Percentiles rank a stretch among this genome's conserved stretches.
Evolutionary conservation across 2,329 filamentous ascomycete genomes (phyloP).

Genomic region (Clonostachys chloroleuca): DNA sequence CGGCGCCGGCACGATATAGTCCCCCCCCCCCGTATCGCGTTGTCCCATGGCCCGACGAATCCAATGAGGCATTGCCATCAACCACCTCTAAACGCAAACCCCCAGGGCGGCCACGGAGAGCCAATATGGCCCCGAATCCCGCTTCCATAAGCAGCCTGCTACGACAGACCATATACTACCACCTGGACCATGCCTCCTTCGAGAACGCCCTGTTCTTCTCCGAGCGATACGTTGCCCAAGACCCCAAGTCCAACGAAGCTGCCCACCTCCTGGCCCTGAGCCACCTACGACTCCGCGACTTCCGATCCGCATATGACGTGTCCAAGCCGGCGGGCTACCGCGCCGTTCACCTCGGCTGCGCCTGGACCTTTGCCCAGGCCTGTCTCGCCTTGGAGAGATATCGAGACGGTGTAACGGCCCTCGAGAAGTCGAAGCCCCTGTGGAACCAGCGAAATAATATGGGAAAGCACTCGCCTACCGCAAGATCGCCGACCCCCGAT

Average conservation of each 20-base stretch:
- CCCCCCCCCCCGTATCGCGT: neutral
- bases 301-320: slow-evolving; percentile 80
- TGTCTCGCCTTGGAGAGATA: slow-evolving; percentile 76
- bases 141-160: slow-evolving; percentile 46
- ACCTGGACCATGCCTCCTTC: slow-evolving; percentile 84
- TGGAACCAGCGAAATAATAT: slow-evolving; percentile 75
- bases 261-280: slow-evolving; percentile 81
- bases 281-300: slow-evolving; percentile 76
- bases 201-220: slow-evolving; percentile 94
- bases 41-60: slow-evolving; percentile 4
- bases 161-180: slow-evolving; percentile 58
- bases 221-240: slow-evolving; percentile 78
- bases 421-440: slow-evolving; percentile 75
- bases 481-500: slow-evolving; percentile 74
- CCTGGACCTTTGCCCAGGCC: slow-evolving; percentile 87
- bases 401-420: slow-evolving; percentile 74
- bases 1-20: no score
- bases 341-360: slow-evolving; percentile 77
- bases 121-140: slow-evolving; percentile 46
- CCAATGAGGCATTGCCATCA: slow-evolving; percentile 2
- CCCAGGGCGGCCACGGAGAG: neutral
- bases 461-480: slow-evolving; percentile 77
- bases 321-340: slow-evolving; percentile 67
- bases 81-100: neutral
- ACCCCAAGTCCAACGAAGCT: slow-evolving; percentile 75